Percentiles rank a stretch among this genome's conserved stretches.
Conservation (phyloP, 495 filamentous ascomycete species). For the Pyrenopolyporus hunteri region DNA sequence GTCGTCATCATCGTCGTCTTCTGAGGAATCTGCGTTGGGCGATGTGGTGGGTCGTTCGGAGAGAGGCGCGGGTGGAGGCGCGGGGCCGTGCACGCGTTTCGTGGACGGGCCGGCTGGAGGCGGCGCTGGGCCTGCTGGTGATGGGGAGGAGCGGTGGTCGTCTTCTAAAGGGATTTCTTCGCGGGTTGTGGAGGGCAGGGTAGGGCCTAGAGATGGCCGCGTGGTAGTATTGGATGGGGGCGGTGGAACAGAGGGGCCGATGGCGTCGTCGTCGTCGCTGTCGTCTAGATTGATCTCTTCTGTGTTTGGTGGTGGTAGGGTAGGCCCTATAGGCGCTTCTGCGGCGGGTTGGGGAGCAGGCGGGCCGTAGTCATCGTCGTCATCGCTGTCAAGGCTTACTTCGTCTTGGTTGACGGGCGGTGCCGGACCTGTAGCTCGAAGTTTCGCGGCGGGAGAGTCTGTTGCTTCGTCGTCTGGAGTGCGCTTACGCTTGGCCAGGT, state of each 20-base stretch:
- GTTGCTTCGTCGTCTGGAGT: constrained; percentile 50
- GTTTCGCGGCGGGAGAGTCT: constrained; percentile 48
- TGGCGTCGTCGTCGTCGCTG: constrained; percentile 38
- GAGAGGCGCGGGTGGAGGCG: constrained; percentile 51
- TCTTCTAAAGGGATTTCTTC: constrained; percentile 38
- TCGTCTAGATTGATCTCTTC: constrained; percentile 32
- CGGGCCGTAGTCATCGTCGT: constrained; percentile 47
- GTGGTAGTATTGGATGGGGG: not conserved
- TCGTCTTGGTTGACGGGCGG: constrained; percentile 47
- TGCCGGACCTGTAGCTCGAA: constrained; percentile 38
- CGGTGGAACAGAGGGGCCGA: constrained; percentile 24
- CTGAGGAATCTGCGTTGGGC: constrained; percentile 41
- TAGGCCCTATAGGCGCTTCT: constrained; percentile 30
- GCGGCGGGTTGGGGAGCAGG: constrained; percentile 25
- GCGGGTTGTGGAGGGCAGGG: constrained; percentile 38
- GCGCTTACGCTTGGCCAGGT: constrained; percentile 60
- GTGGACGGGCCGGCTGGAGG: constrained; percentile 11
- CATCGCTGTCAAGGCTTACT: constrained; percentile 38
- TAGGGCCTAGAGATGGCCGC: constrained; percentile 45
- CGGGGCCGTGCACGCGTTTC: constrained; percentile 52
- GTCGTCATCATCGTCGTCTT: constrained; percentile 33
- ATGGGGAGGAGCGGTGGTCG: constrained; percentile 14
- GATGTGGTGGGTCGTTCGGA: constrained; percentile 45
- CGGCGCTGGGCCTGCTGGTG: constrained; percentile 31
- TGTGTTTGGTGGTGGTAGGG: constrained; percentile 35